Conservation (phyloP, 257 asterid genomes). For the Nicotiana tomentosiformis region DNA sequence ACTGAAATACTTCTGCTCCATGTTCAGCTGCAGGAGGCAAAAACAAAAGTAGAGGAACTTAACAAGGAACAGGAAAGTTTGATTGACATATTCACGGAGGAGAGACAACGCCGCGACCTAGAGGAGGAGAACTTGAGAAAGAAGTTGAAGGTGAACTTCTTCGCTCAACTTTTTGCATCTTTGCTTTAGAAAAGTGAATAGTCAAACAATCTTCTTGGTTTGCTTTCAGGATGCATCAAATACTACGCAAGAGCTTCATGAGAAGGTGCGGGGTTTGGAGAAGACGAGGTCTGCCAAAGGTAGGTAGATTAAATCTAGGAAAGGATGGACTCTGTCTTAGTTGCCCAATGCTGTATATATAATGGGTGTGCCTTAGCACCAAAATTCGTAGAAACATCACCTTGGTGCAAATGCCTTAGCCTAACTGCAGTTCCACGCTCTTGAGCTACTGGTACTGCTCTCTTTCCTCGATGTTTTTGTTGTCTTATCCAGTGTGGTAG, state of each 20-base stretch:
- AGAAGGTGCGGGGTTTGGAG: constrained; percentile 40
- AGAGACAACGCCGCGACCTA: constrained; percentile 66
- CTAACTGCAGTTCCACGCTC: not conserved
- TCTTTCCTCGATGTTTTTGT: not conserved
- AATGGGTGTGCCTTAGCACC: not conserved
- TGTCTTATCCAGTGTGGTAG: not conserved
- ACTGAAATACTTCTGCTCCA: not conserved
- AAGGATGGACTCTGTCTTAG: not conserved
- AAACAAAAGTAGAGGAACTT: constrained; percentile 40
- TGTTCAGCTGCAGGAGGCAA: constrained; percentile 53
- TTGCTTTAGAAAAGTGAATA: not conserved
- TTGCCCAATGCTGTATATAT: not conserved
- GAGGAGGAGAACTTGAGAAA: constrained; percentile 71
- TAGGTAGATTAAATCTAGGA: constrained; percentile 2
- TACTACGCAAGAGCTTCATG: constrained; percentile 56
- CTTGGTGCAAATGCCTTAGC: not conserved
- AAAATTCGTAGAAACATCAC: not conserved
- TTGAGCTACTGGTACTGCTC: not conserved
- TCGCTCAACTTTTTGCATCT: not conserved
- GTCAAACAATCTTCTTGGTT: not conserved
- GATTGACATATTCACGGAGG: constrained; percentile 78
- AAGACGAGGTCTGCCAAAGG: constrained; percentile 8
- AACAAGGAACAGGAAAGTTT: constrained; percentile 68
- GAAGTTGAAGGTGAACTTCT: constrained; percentile 52
- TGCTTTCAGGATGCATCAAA: constrained; percentile 56